Base-by-base conservation (phyloP, 352 stramenopile genomes). In the Globisporangium spiculum region DNA sequence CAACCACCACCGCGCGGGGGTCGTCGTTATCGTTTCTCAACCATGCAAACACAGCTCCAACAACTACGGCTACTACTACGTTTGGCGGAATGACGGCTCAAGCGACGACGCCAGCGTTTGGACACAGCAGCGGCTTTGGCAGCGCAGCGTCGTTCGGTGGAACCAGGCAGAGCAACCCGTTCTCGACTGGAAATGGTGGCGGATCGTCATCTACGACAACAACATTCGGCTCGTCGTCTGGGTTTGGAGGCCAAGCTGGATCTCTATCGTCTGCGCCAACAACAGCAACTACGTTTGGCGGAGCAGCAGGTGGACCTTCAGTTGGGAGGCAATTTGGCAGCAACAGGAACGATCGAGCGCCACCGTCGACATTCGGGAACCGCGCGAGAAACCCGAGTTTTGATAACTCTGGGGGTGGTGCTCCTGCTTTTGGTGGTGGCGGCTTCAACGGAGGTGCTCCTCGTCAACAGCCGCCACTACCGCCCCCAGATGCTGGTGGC, bases 31-130 rank as follows among this genome's bases (percentile, higher is more conserved):
- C 44, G 44, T 52, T 65, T 22, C 59, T 22, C 32, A 53, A 46
- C 36, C 41, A 32, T 62, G 24, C 60, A 63, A 60, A 24, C 26
- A 9, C 54, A 38, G 63, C 50, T 58, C 22, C 63, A 46, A 65
- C 56, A 24, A 14, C 58, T 8, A 50, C 50, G 10, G 18, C 38
- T 18, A 46, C 38, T 18, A 83, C 80, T 22, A 67, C 70, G 8
- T 86, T 86, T 52, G 74, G 80, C 60, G 24, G 65, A n/a, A 59
- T 52, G 34, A 18, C 34, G 44, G 53, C 32, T 26, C 30, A 66
- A 48, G 52, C 57, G 0, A 46, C 65, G 7, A 63, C 71, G 34
- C 79, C 77, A 20, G 63, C 68, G 44, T 86, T 86, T 50, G 78
- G 78, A 26, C 76, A 79, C 59, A 75, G 72, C 27, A 52, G 48